These are phyloP conservation scores for Scenedesmus sp. DNA, from an alignment of 163 green algal genomes.

Conservation along the genomic window DNA sequence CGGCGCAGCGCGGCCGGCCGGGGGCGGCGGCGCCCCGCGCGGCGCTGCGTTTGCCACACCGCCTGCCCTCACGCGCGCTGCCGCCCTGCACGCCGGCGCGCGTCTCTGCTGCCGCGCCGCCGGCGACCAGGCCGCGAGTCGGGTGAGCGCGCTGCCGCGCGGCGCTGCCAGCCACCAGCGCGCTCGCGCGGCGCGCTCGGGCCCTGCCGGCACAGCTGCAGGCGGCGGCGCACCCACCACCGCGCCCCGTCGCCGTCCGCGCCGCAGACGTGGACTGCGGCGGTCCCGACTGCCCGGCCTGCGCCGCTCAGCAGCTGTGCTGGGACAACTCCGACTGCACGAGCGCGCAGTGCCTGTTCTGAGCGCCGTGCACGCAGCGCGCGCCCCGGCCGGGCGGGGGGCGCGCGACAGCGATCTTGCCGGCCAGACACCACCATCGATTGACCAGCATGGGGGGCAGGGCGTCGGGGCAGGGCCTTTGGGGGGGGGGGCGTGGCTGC, in stretches of 20 bases:
- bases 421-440: background rate
- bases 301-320: slow-evolving; percentile 9
- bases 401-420: background rate
- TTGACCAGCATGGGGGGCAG: background rate
- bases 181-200: background rate
- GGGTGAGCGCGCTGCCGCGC: no score
- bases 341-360: slow-evolving; percentile 23
- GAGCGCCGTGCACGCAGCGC: background rate
- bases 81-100: background rate
- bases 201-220: background rate
- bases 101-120: background rate
- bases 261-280: background rate
- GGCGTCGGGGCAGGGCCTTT: no score
- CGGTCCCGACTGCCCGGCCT: slow-evolving; percentile 24
- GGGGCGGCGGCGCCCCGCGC: background rate
- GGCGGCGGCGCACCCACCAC: background rate
- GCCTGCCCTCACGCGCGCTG: no score
- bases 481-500: no score
- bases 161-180: no score
- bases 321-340: slow-evolving; percentile 24
- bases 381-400: no score
- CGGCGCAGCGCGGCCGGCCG: background rate
- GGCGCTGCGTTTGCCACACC: no score
- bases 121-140: background rate
- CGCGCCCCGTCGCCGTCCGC: background rate